Conservation (phyloP, 352 stramenopile species). For the Aphanomyces invadans region DNA sequence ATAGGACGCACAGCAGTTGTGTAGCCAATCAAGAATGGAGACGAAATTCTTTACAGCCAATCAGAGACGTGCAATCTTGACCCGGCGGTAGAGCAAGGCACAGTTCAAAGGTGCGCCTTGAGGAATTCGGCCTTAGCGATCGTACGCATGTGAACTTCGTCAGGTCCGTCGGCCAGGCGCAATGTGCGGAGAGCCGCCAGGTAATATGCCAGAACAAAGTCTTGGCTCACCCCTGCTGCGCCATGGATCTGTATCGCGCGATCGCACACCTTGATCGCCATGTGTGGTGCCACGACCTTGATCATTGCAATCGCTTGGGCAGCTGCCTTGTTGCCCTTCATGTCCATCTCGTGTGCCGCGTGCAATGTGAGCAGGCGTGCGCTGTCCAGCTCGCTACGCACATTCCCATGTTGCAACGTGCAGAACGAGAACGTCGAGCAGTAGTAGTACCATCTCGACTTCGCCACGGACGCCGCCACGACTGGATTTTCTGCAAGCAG, state of each 20-base stretch:
- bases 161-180: slow-evolving; percentile 93
- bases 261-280: slow-evolving; percentile 85
- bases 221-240: slow-evolving; percentile 81
- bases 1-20: not conserved
- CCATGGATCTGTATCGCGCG: slow-evolving; percentile 84
- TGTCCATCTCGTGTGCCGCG: slow-evolving; percentile 85
- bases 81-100: not conserved
- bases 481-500: slow-evolving; percentile 31
- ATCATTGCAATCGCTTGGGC: slow-evolving; percentile 93
- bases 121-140: slow-evolving; percentile 90
- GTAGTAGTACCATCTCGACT: slow-evolving; percentile 57
- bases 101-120: slow-evolving; percentile 26
- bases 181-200: slow-evolving; percentile 88
- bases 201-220: slow-evolving; percentile 90
- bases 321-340: slow-evolving; percentile 77
- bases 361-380: slow-evolving; percentile 81
- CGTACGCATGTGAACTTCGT: slow-evolving; percentile 94
- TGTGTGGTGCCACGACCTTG: slow-evolving; percentile 92
- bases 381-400: slow-evolving; percentile 57
- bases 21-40: not conserved
- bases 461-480: slow-evolving; percentile 78
- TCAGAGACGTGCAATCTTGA: not conserved
- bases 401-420: too few relatives aligned
- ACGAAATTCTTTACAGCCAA: not conserved
- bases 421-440: too few relatives aligned